Evolutionary conservation across 2,329 filamentous ascomycete genomes (phyloP).

Genomic region (Calonectria crousiana): DNA sequence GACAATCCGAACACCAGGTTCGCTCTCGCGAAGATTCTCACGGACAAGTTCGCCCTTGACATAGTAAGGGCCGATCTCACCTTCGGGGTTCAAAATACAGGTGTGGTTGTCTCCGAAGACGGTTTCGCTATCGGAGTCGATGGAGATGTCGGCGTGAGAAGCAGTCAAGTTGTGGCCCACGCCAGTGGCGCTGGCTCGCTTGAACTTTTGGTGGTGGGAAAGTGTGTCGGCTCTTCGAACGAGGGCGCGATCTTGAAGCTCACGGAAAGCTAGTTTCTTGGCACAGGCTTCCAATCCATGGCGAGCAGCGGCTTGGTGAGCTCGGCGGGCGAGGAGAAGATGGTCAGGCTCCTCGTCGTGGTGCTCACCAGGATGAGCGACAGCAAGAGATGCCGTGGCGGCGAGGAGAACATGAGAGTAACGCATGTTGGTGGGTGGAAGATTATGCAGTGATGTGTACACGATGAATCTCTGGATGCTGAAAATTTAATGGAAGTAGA

Average conservation of each 20-base stretch:
- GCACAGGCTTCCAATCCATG: not conserved
- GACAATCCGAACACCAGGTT: constrained; percentile 23
- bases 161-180: not conserved
- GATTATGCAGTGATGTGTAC: not conserved
- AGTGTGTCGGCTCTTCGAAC: not conserved
- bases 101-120: constrained; percentile 1
- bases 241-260: not conserved
- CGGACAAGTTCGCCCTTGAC: constrained; percentile 2
- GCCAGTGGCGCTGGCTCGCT: not conserved
- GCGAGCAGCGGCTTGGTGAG: not conserved
- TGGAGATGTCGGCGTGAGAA: not conserved
- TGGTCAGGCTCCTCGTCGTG: not conserved
- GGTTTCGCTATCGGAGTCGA: not conserved
- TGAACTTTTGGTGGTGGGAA: not conserved
- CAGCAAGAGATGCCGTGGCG: not conserved
- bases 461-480: no score
- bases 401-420: not conserved
- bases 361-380: not conserved
- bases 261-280: not conserved
- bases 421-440: not conserved
- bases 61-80: not conserved
- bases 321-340: not conserved
- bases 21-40: not conserved
- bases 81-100: not conserved
- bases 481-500: not conserved